Evolutionary conservation across 2,329 filamentous ascomycete genomes (phyloP), one percentile per base, ranked within the genome.

Genomic region (Dothideomycetes sp.): DNA sequence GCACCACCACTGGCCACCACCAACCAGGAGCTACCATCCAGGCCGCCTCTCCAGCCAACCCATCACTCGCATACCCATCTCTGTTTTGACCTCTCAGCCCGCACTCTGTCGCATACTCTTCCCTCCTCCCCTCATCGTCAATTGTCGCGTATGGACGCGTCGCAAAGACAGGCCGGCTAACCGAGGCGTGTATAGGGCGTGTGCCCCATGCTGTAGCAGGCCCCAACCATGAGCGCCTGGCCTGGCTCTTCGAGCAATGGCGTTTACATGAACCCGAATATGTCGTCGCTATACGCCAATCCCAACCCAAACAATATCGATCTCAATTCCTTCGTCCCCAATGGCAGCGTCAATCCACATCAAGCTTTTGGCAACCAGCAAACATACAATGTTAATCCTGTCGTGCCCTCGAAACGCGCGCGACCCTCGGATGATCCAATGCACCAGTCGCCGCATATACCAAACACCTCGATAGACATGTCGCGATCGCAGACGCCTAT

Each of bases 401-500:
- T 94, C 55, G 80, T 94, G 51, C 89, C 89, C 44, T 89, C 88
- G 16, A 98, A 96, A 66, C 78, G 91, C 55, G 76, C 84, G 40
- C 76, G 84, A 33, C 82, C 83, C 38, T 71, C 77, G 57, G 86
- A 94, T 64, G 88, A 95, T 62, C 80, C 56, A 73, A 91, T 56
- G 81, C 80, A 51, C 19, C 29, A 30, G 5, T 39, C 31, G 13
- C 42, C 34, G 28, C 34, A 29, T 20, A 29, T 30, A 13, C 36
- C 29, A 11, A 30, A 32, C 20, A 31, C 29, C n/a, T 35, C 40
- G 6, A 28, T 33, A 33, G 30, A 33, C 32, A 35, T 42, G 40
- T 93, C 89, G 64, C 84, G 89, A 63, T 89, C 89, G 53, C 88
- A 94, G 59, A 96, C 89, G 20, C 89, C 89, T 23, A 52, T 48